A percentile compares a stretch with the other conserved stretches of the same genome.
Conservation (phyloP, 495 filamentous ascomycete species). For the Daldinia grandis region DNA sequence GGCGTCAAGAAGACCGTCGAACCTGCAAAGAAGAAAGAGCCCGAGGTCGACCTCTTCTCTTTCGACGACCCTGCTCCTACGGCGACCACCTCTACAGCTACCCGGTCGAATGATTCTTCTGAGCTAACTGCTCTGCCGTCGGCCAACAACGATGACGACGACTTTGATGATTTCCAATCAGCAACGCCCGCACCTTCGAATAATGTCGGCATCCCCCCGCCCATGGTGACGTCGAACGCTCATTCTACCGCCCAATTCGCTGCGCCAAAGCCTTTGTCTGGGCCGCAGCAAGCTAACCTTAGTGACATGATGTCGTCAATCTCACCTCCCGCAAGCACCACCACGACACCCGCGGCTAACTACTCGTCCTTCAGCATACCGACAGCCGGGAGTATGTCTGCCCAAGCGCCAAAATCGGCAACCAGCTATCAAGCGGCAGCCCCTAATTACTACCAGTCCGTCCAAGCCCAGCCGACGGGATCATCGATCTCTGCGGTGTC, state of each 20-base stretch:
- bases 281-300: conserved; percentile 78
- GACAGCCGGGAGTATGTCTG: conserved; percentile 50
- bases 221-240: conserved; percentile 72
- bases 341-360: conserved; percentile 61
- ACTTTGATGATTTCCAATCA: conserved; percentile 99
- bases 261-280: conserved; percentile 83
- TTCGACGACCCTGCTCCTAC: conserved; percentile 75
- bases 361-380: conserved; percentile 64
- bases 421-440: conserved; percentile 75
- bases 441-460: conserved; percentile 95
- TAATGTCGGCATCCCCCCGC: conserved; percentile 58
- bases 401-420: conserved; percentile 63
- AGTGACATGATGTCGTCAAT: conserved; percentile 82
- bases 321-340: conserved; percentile 71
- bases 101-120: conserved; percentile 55
- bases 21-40: conserved; percentile 79
- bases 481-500: conserved; percentile 40
- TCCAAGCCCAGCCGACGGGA: conserved; percentile 56
- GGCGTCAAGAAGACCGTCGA: conserved; percentile 65
- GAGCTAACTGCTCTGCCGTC: conserved; percentile 64
- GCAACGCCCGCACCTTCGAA: conserved; percentile 68
- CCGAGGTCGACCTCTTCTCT: conserved; percentile 86
- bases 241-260: conserved; percentile 74
- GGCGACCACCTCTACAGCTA: conserved; percentile 57
- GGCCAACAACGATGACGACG: conserved; percentile 76